Base-by-base conservation (phyloP, 2,329 filamentous ascomycete species). In the Hypocrella siamensis region DNA sequence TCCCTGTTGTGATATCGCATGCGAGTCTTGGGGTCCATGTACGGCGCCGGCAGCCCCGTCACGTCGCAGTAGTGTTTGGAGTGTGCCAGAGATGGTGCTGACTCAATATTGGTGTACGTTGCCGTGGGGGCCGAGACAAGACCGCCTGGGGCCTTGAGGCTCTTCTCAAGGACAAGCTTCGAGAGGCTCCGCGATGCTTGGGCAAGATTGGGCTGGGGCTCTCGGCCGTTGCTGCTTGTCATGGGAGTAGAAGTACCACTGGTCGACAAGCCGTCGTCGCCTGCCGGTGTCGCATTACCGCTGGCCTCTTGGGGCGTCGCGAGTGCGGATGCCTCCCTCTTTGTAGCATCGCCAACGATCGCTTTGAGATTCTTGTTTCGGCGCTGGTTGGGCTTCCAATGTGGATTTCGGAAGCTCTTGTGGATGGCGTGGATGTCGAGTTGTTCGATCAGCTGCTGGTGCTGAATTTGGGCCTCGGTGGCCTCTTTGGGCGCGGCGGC, bases 361-460 rank as follows among this genome's bases (percentile, higher is more conserved):
- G 93, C 83, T 58, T 96, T 96, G 57, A 96, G 78, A 56, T 93
- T 96, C 65, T 98, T 98, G 71, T 98, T 98, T 56, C 90, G 83
- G 31, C 90, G 85, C 56, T 86, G 79, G 42, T 88, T 84, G 12
- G 90, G 84, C 49, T 82, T 85, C 90, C 90, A 98, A 52, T 74
- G 62, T 3, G 79, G 65, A 51, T 85, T 93, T 54, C 88, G 86
- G 65, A 94, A 98, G 47, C 75, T 79, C 60, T 92, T 93, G 46
- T 75, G 75, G 49, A 82, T 73, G 37, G 75, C 72, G 54, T 90
- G 79, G 47, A 94, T 84, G 63, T 98, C 90, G 48, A 96, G 81
- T 52, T 81, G 65, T 57, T 94, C 84, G 44, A 98, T 76, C 38
- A 96, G 78, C 43, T 74, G 70, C 53, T 83, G 80, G 51, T 96